These are phyloP conservation scores for Fagopyrum esculentum DNA, from an alignment of 148 eudicot species.

Conservation along the genomic window DNA sequence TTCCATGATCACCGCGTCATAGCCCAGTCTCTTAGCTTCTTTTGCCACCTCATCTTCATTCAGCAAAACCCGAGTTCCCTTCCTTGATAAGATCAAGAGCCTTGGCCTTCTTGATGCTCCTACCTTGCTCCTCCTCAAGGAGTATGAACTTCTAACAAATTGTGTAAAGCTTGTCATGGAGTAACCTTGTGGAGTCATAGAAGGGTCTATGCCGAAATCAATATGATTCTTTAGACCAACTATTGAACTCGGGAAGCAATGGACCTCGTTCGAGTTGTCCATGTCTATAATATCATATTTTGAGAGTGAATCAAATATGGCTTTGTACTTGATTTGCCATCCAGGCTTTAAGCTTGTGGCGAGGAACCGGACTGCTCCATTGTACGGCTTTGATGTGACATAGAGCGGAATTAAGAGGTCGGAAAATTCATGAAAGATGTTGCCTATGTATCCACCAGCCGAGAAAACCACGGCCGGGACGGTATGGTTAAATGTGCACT, in stretches of 20 bases:
- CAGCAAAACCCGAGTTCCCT: constrained; percentile 25
- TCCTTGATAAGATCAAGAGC: constrained; percentile 43
- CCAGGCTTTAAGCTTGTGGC: constrained; percentile 14
- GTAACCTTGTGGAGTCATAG: constrained; percentile 16
- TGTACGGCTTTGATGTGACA: constrained; percentile 14
- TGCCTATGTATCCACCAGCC: constrained; percentile 27
- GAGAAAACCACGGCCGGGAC: constrained; percentile 31
- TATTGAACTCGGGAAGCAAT: constrained; percentile 43
- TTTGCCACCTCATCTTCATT: constrained; percentile 33
- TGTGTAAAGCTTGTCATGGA: constrained; percentile 29
- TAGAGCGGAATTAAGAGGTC: constrained; percentile 32
- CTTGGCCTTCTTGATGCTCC: constrained; percentile 27
- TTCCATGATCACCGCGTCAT: constrained; percentile 34
- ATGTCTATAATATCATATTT: constrained; percentile 36
- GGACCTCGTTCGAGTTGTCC: constrained; percentile 24
- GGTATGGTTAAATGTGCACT: constrained; percentile 21
- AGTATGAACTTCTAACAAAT: constrained; percentile 31
- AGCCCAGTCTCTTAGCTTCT: constrained; percentile 33
- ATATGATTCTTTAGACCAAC: constrained; percentile 43
- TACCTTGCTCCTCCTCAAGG: constrained; percentile 25
- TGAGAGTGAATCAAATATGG: constrained; percentile 35
- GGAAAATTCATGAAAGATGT: constrained; percentile 28
- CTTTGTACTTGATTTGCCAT: constrained; percentile 32
- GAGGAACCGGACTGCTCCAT: constrained; percentile 36
- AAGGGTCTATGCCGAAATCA: constrained; percentile 27